A percentile compares a stretch with the other conserved stretches of the same genome.
These are phyloP conservation scores for Drechslera avenae DNA, from an alignment of 2,329 filamentous ascomycete genomes.

Conservation along the genomic window DNA sequence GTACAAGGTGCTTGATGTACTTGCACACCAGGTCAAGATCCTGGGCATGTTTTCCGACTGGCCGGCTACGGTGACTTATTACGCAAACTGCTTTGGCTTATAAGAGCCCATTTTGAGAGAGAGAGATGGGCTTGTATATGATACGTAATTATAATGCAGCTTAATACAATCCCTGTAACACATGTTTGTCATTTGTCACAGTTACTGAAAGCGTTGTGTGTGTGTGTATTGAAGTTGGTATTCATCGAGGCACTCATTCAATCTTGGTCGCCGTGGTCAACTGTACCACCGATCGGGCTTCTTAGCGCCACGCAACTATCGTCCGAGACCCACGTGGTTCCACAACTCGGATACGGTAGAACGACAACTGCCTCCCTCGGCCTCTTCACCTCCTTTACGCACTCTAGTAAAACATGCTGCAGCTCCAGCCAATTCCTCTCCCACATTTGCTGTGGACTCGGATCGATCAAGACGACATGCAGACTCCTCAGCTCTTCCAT, in stretches of 20 bases:
- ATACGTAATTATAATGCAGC: neutral
- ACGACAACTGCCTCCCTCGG: slow-evolving; percentile 29
- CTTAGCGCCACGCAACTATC: slow-evolving; percentile 25
- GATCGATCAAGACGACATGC: slow-evolving; percentile 36
- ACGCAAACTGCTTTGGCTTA: slow-evolving; percentile 69
- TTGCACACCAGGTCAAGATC: slow-evolving; percentile 66
- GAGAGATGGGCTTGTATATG: neutral
- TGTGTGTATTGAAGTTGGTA: neutral
- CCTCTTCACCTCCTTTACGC: slow-evolving; percentile 27
- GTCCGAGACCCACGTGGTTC: slow-evolving; percentile 34
- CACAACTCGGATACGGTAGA: slow-evolving; percentile 40
- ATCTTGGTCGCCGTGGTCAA: neutral
- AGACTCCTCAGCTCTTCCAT: slow-evolving; percentile 37
- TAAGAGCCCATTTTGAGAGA: slow-evolving; percentile 12
- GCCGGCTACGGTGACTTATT: slow-evolving; percentile 71
- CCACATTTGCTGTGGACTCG: slow-evolving; percentile 37
- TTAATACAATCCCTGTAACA: neutral
- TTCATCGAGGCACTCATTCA: neutral
- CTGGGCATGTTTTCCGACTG: slow-evolving; percentile 71
- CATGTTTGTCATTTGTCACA: neutral
- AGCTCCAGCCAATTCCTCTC: slow-evolving; percentile 37
- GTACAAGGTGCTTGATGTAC: slow-evolving; percentile 68
- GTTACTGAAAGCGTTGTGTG: neutral
- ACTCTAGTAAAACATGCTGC: slow-evolving; percentile 32
- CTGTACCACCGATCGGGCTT: slow-evolving; percentile 16